Evolutionary conservation across 306 rosid species (phyloP).

Genomic region (Prunus armeniaca): DNA sequence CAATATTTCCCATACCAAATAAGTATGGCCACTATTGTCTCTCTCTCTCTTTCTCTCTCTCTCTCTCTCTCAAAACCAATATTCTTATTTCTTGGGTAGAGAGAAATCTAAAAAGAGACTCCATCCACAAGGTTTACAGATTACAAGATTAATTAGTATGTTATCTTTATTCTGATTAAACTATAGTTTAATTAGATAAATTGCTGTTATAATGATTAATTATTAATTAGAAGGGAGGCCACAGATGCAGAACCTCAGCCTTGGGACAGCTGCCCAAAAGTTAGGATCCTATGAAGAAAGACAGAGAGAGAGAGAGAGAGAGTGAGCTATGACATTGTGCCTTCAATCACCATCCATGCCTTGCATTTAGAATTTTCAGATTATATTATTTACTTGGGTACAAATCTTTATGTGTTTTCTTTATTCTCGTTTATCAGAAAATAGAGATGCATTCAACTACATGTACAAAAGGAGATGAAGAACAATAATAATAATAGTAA

Average conservation of each 20-base stretch:
- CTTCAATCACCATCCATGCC: conserved; percentile 9
- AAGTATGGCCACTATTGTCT: conserved; percentile 8
- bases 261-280: conserved; percentile 29
- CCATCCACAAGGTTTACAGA: conserved; percentile 44
- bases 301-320: not conserved
- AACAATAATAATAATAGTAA: not conserved
- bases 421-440: not conserved
- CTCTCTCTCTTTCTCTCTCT: not conserved
- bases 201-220: conserved; percentile 21
- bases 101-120: conserved; percentile 46
- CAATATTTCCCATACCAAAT: not conserved
- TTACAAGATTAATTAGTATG: conserved; percentile 31
- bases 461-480: conserved; percentile 3
- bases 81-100: conserved; percentile 42
- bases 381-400: not conserved
- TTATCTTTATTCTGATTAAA: conserved; percentile 16
- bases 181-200: conserved; percentile 7
- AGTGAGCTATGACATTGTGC: not conserved
- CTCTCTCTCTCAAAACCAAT: conserved; percentile 23
- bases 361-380: not conserved
- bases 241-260: conserved; percentile 31
- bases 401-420: not conserved
- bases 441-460: not conserved
- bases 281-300: conserved; percentile 63
- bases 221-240: conserved; percentile 23